Percentiles rank a stretch among this genome's conserved stretches.
Evolutionary conservation across 306 rosid genomes (phyloP).

Genomic region (Trifolium repens): DNA sequence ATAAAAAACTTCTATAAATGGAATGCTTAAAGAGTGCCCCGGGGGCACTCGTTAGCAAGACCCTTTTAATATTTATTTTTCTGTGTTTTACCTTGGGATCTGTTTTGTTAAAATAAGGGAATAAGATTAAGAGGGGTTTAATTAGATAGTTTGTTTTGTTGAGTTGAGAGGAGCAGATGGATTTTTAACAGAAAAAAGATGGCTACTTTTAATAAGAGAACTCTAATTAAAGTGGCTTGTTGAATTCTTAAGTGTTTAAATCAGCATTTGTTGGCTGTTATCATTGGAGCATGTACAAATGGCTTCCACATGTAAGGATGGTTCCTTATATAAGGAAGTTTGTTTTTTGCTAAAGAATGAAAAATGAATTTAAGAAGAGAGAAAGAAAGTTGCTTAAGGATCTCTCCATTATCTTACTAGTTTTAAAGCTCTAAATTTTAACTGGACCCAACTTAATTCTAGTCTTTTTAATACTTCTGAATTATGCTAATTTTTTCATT

Average conservation of each 20-base stretch:
- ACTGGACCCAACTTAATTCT: not conserved
- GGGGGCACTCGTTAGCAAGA: too few relatives aligned
- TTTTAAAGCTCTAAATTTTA: not conserved
- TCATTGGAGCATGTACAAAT: not conserved
- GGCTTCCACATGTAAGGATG: not conserved
- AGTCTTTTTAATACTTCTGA: not conserved
- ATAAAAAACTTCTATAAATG: too few relatives aligned
- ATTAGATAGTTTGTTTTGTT: too few relatives aligned
- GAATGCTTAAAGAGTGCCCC: too few relatives aligned
- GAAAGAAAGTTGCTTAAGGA: not conserved
- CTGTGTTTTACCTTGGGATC: not conserved
- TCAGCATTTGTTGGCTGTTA: not conserved
- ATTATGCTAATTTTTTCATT: constrained; percentile 10
- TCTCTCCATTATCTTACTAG: constrained; percentile 1
- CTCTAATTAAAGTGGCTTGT: not conserved
- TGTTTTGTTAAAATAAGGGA: not conserved
- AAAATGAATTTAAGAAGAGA: not conserved
- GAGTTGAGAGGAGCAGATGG: not conserved
- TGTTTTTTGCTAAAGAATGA: not conserved
- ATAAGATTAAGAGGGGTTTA: not conserved
- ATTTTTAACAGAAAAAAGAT: not conserved
- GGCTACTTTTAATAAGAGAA: not conserved
- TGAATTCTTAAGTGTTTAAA: not conserved
- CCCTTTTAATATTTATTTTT: too few relatives aligned
- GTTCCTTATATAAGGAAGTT: not conserved